Evolutionary conservation across 208 protist genomes (phyloP).

Genomic region (Naegleria lovaniensis): DNA sequence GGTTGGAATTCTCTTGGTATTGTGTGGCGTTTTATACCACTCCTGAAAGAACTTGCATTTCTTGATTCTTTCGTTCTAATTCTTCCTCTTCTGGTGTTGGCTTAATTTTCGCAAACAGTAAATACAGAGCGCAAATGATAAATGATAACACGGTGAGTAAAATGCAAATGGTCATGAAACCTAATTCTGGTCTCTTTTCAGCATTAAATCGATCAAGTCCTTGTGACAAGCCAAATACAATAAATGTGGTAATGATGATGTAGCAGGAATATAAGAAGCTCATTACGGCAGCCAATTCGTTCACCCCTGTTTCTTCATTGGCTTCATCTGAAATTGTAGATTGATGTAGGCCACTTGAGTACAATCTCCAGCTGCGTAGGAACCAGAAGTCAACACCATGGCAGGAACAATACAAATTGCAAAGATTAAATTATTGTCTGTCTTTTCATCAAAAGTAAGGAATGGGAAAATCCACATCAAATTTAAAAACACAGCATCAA

Average conservation of each 20-base stretch:
- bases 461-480: slow-evolving; percentile 14
- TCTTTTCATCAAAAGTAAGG: background rate
- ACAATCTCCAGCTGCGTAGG: background rate
- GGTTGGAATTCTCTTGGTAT: too few species aligned
- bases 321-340: background rate
- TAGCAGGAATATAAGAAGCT: background rate
- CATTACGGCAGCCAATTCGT: background rate
- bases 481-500: background rate
- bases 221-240: background rate
- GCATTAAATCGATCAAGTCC: background rate
- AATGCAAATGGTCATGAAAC: slow-evolving; percentile 7
- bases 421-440: background rate
- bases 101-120: background rate
- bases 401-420: background rate
- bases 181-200: background rate
- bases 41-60: too few species aligned
- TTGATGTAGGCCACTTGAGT: background rate
- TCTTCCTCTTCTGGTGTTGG: background rate
- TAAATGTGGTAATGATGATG: background rate
- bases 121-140: background rate
- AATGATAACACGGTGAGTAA: background rate
- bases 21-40: too few species aligned
- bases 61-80: too few species aligned
- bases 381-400: background rate
- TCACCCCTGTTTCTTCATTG: background rate